Evolutionary conservation across 441 rosid genomes (phyloP).

Genomic region (Croton setiger): DNA sequence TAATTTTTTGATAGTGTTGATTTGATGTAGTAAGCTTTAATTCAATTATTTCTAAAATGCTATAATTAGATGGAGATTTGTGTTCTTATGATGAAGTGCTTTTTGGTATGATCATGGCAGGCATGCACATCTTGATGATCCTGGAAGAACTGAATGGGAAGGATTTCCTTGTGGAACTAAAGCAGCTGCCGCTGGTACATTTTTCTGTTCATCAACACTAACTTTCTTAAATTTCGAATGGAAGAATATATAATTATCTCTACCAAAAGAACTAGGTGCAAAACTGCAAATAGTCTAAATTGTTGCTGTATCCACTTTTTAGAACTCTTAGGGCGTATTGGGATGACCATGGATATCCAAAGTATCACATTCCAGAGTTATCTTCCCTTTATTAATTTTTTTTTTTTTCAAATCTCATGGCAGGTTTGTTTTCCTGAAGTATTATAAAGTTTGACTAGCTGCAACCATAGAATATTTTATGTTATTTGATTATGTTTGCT

Average conservation of each 20-base stretch:
- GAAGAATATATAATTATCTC: background rate
- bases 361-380: background rate
- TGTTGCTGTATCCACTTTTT: background rate
- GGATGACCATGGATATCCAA: background rate
- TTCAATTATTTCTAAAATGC: background rate
- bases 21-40: background rate
- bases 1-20: background rate
- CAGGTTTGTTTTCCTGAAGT: background rate
- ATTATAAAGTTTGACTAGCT: background rate
- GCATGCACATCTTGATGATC: constrained; percentile 96
- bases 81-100: background rate
- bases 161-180: constrained; percentile 93
- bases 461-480: background rate
- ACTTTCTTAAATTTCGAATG: background rate
- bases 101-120: constrained; percentile 32
- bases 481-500: constrained; percentile 9
- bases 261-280: background rate
- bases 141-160: constrained; percentile 96
- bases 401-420: background rate
- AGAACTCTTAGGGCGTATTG: background rate
- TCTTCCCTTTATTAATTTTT: background rate
- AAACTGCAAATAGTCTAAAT: too few species aligned
- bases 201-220: background rate
- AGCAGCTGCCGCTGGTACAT: constrained; percentile 92
- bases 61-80: background rate